Evolutionary conservation across 768 basidiomycete species (phyloP).

Genomic region (Lentinula sp.): DNA sequence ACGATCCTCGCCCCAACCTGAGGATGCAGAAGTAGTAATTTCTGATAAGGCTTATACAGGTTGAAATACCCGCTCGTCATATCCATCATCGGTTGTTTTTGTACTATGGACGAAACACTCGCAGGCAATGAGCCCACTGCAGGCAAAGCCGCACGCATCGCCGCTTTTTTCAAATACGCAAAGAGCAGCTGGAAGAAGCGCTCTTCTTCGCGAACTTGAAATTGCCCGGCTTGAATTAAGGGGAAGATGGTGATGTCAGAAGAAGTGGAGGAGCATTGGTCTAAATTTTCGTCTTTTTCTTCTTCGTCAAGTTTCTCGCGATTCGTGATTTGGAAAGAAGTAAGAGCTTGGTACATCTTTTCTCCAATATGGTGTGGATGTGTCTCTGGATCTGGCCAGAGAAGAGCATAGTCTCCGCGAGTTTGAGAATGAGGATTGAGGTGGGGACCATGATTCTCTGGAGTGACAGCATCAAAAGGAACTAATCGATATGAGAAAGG

Average conservation of each 20-base stretch:
- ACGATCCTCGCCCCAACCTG: conserved; percentile 65
- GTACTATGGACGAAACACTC: neutral
- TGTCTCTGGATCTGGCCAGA: conserved; percentile 60
- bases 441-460: neutral
- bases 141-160: conserved; percentile 5
- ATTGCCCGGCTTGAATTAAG: conserved; percentile 85
- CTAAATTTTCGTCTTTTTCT: neutral
- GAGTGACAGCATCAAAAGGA: conserved; percentile 14
- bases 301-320: conserved; percentile 17
- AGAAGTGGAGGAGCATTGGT: neutral
- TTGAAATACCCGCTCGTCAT: conserved; percentile 97
- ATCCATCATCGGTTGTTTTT: conserved; percentile 49
- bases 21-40: conserved; percentile 53
- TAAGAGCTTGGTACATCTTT: conserved; percentile 50
- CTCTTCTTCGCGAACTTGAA: conserved; percentile 86
- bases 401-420: conserved; percentile 42
- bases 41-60: conserved; percentile 74
- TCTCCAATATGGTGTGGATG: conserved; percentile 68
- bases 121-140: neutral
- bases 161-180: conserved; percentile 27
- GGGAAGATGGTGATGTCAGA: conserved; percentile 59
- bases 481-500: conserved; percentile 65
- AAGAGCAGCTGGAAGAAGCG: conserved; percentile 51
- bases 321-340: conserved; percentile 45
- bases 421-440: conserved; percentile 20